Evolutionary conservation across 768 basidiomycete species (phyloP).

Genomic region (Tephrocybe sp.): DNA sequence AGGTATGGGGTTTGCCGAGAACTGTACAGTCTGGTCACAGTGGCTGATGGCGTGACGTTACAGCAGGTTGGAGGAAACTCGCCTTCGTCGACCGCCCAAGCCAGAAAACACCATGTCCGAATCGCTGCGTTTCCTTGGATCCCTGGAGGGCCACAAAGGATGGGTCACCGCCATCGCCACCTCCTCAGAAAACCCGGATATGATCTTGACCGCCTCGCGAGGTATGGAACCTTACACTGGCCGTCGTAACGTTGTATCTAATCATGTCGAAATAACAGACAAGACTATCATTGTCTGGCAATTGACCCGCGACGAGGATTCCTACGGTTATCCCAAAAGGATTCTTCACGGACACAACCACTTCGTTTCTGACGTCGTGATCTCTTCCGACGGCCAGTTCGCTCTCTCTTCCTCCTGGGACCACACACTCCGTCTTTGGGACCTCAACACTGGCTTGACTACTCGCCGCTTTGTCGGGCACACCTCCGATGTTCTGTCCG

Average conservation of each 20-base stretch:
- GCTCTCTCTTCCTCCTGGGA: slow-evolving; percentile 99
- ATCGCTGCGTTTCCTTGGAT: slow-evolving; percentile 88
- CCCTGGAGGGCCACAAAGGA: slow-evolving; percentile 90
- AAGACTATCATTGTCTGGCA: slow-evolving; percentile 99
- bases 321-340: slow-evolving; percentile 95
- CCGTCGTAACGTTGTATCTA: slow-evolving; percentile 11
- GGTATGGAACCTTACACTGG: slow-evolving; percentile 49
- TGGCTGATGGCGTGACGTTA: slow-evolving; percentile 56
- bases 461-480: slow-evolving; percentile 98
- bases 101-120: slow-evolving; percentile 64
- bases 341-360: slow-evolving; percentile 99
- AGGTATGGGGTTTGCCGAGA: slow-evolving; percentile 33
- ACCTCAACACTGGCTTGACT: slow-evolving; percentile 95
- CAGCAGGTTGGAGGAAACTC: slow-evolving; percentile 27
- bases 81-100: slow-evolving; percentile 31
- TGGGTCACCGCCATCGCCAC: slow-evolving; percentile 99
- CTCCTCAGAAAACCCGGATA: slow-evolving; percentile 97
- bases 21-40: slow-evolving; percentile 66
- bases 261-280: slow-evolving; percentile 56
- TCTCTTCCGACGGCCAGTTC: slow-evolving; percentile 99
- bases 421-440: slow-evolving; percentile 99
- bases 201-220: slow-evolving; percentile 97
- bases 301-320: slow-evolving; percentile 88
- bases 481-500: slow-evolving; percentile 95
- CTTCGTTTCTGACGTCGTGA: slow-evolving; percentile 98